A percentile compares a stretch with the other conserved stretches of the same genome.
These are phyloP conservation scores for Hyphodiscus sp. DNA, from an alignment of 2,329 filamentous ascomycete species.

Conservation along the genomic window DNA sequence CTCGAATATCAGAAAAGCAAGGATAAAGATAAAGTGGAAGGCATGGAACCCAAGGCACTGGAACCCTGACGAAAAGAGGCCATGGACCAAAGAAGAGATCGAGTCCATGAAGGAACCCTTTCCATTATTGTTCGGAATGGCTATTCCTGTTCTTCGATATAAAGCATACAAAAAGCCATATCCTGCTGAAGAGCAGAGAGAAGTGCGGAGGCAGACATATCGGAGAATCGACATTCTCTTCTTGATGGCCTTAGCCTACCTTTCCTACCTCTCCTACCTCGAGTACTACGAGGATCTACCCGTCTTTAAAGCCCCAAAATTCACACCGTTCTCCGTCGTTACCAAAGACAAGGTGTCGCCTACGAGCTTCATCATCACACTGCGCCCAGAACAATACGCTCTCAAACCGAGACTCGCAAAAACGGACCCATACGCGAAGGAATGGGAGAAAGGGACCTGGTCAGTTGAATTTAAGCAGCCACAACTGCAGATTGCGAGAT, in stretches of 20 bases:
- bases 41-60: no score
- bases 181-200: neutral
- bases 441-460: conserved; percentile 66
- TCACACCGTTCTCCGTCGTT: conserved; percentile 60
- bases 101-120: neutral
- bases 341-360: conserved; percentile 56
- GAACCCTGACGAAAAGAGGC: neutral
- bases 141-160: neutral
- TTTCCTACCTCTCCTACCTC: neutral
- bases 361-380: conserved; percentile 62
- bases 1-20: neutral
- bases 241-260: neutral
- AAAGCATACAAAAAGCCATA: neutral
- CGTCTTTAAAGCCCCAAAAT: conserved; percentile 51
- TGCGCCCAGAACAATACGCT: conserved; percentile 37
- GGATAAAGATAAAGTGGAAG: no score
- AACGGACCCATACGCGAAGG: conserved; percentile 33
- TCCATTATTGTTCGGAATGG: neutral
- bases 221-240: neutral
- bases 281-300: neutral
- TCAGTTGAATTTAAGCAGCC: conserved; percentile 93
- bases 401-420: neutral
- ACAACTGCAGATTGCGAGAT: conserved; percentile 81
- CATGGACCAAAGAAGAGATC: neutral
- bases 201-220: no score